Evolutionary conservation across 2,329 filamentous ascomycete genomes (phyloP).

Genomic region (Sporothrix pseudoabietina): DNA sequence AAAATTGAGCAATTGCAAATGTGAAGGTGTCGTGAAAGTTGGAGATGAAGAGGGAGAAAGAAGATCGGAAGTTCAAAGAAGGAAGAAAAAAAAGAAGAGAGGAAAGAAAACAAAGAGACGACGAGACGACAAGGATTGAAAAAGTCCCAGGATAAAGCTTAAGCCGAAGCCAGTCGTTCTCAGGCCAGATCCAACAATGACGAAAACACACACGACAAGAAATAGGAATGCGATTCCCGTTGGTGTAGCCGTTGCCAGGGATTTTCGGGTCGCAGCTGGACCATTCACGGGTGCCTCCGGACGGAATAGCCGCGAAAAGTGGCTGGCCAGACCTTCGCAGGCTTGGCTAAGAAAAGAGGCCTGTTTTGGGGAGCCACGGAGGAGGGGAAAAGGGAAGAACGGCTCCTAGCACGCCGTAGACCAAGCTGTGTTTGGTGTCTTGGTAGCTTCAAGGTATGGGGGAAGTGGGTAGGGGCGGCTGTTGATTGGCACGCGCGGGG

Average conservation of each 20-base stretch:
- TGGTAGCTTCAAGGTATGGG: conserved; percentile 1
- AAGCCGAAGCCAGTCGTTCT: not conserved
- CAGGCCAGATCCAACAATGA: not conserved
- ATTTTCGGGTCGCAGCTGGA: conserved; percentile 27
- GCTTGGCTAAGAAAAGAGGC: conserved; percentile 25
- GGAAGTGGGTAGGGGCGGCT: conserved; percentile 18
- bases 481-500: conserved; percentile 25
- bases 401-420: not conserved
- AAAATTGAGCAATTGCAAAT: not conserved
- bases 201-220: conserved; percentile 30
- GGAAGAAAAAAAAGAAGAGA: not conserved
- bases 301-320: conserved; percentile 31
- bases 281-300: conserved; percentile 31
- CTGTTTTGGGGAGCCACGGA: conserved; percentile 19
- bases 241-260: conserved; percentile 23
- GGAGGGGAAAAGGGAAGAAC: conserved; percentile 17
- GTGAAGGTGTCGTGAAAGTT: not conserved
- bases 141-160: not conserved
- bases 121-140: not conserved
- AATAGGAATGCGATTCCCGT: conserved; percentile 26
- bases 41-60: not conserved
- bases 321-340: conserved; percentile 22
- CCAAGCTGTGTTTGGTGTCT: conserved; percentile 14
- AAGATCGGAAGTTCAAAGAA: not conserved
- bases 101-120: not conserved